Evolutionary conservation across 768 basidiomycete species (phyloP).

Genomic region (Plicaturopsis crispa): DNA sequence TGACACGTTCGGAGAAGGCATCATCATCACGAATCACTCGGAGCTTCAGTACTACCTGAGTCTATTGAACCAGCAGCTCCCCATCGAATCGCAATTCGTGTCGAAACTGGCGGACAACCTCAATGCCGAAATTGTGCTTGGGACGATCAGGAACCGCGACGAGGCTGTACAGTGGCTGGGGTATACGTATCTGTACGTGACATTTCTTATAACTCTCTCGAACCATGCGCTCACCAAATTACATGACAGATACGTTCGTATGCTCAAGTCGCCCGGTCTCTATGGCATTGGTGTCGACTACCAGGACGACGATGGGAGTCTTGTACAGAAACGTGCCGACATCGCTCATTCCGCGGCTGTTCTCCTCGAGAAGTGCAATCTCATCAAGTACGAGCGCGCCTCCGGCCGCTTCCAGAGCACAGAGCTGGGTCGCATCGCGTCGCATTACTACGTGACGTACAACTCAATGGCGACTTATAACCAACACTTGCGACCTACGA

Average conservation of each 20-base stretch:
- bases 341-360: constrained; percentile 92
- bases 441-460: constrained; percentile 93
- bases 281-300: constrained; percentile 91
- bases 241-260: constrained; percentile 75
- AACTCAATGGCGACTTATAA: constrained; percentile 96
- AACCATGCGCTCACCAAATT: constrained; percentile 4
- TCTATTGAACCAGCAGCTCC: constrained; percentile 93
- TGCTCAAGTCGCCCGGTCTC: constrained; percentile 82
- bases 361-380: constrained; percentile 86
- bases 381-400: constrained; percentile 89
- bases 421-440: constrained; percentile 90
- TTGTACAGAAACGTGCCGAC: constrained; percentile 92
- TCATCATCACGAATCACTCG: constrained; percentile 96
- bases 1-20: constrained; percentile 95
- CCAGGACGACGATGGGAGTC: constrained; percentile 70
- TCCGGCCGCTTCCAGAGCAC: constrained; percentile 88
- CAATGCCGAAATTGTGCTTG: constrained; percentile 95
- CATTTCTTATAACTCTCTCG: constrained; percentile 2
- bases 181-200: constrained; percentile 83
- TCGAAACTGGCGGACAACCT: constrained; percentile 88
- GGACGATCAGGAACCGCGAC: constrained; percentile 89
- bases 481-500: constrained; percentile 81
- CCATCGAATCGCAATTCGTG: constrained; percentile 95
- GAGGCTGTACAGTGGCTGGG: constrained; percentile 98
- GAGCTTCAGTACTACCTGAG: constrained; percentile 97